Percentiles rank a stretch among this genome's conserved stretches.
phyloP scores from a whole-genome alignment of 2,329 filamentous ascomycete species.

The Neonectria magnoliae region DNA sequence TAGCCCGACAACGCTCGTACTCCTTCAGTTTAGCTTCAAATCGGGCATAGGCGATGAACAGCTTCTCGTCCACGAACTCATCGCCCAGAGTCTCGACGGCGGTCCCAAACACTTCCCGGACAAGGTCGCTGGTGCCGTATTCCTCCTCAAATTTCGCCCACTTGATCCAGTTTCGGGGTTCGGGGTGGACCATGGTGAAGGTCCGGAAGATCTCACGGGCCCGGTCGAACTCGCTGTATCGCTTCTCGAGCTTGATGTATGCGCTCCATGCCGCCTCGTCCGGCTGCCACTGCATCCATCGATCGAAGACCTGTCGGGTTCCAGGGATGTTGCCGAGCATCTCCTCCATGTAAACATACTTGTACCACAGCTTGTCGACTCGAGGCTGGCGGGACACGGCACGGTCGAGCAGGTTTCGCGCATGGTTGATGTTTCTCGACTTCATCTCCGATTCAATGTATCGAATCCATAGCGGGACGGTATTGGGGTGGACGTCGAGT shows the following conservation, averaged over 20 bases:
- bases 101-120: conserved; percentile 89
- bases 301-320: conserved; percentile 92
- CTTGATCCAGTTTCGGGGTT: conserved; percentile 97
- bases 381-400: conserved; percentile 92
- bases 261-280: conserved; percentile 95
- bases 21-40: conserved; percentile 97
- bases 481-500: conserved; percentile 89
- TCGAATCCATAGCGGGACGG: conserved; percentile 86
- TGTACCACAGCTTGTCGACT: conserved; percentile 98
- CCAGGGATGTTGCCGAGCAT: conserved; percentile 94
- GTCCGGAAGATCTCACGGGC: conserved; percentile 90
- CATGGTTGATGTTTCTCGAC: conserved; percentile 91
- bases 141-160: conserved; percentile 99
- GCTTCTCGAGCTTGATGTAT: conserved; percentile 97
- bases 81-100: conserved; percentile 92
- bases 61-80: conserved; percentile 93
- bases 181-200: conserved; percentile 92
- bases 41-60: conserved; percentile 95
- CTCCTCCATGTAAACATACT: conserved; percentile 99
- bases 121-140: conserved; percentile 88
- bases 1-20: conserved; percentile 90
- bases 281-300: conserved; percentile 98
- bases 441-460: conserved; percentile 99
- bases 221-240: conserved; percentile 90
- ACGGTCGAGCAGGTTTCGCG: conserved; percentile 90